These are phyloP conservation scores for Fusarium sp. DNA, from an alignment of 2,329 filamentous ascomycete genomes.

Conservation along the genomic window DNA sequence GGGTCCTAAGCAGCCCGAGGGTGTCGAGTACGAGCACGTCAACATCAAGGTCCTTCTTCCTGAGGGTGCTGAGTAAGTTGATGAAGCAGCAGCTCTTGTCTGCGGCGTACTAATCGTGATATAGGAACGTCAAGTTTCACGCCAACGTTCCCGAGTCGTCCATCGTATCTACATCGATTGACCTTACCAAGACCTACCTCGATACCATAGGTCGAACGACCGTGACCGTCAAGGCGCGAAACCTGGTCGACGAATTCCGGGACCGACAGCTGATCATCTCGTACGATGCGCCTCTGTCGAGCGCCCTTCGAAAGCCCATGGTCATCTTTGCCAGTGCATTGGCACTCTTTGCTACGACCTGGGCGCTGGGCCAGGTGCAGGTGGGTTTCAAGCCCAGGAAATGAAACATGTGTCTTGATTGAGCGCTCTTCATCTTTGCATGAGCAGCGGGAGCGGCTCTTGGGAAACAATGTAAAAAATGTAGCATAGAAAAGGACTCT, in stretches of 20 bases:
- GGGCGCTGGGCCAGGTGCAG: constrained; percentile 80
- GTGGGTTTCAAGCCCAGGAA: constrained; percentile 73
- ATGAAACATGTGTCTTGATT: constrained; percentile 10
- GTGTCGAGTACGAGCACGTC: constrained; percentile 84
- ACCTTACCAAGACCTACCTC: constrained; percentile 87
- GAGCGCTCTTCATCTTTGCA: constrained; percentile 12
- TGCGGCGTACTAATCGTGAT: constrained; percentile 49
- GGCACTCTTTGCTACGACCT: constrained; percentile 77
- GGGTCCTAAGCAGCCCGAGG: constrained; percentile 86
- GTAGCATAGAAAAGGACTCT: constrained; percentile 36
- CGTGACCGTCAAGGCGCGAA: constrained; percentile 80
- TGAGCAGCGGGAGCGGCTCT: constrained; percentile 21
- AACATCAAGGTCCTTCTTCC: constrained; percentile 85
- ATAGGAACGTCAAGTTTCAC: constrained; percentile 79
- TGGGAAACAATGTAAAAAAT: constrained; percentile 39
- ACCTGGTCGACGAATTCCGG: constrained; percentile 89
- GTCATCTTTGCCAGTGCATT: constrained; percentile 79
- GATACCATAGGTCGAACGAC: constrained; percentile 90
- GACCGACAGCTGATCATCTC: constrained; percentile 85
- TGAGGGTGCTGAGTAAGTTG: constrained; percentile 83
- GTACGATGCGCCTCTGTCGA: constrained; percentile 82
- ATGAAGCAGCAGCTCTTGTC: neutral
- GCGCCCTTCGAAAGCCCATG: constrained; percentile 84
- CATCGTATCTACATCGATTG: constrained; percentile 66
- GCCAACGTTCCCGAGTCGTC: constrained; percentile 73